Conservation (phyloP, 129 eudicot species). For the sunflower (Helianthus annuus) region DNA sequence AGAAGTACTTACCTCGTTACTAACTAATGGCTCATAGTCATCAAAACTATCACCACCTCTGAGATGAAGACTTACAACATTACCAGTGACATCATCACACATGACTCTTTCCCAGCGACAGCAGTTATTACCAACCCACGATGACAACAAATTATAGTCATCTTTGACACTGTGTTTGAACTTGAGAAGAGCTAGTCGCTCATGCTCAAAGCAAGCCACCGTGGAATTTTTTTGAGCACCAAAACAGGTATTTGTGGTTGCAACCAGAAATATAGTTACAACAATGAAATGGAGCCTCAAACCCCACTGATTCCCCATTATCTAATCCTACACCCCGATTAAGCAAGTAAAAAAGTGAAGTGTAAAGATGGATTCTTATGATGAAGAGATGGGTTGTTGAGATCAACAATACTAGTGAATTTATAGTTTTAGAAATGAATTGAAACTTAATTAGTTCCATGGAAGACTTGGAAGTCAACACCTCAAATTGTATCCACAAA, state of each 20-base stretch:
- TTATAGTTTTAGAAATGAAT: no score
- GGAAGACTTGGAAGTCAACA: no score
- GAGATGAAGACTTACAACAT: background rate
- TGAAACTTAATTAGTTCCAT: no score
- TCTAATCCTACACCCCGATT: background rate
- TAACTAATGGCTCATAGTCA: no score
- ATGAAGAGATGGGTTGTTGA: no score
- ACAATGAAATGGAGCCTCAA: background rate
- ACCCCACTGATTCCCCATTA: background rate
- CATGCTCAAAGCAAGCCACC: background rate
- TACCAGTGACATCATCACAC: background rate
- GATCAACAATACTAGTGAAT: no score
- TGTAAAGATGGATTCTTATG: no score
- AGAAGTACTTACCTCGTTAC: background rate
- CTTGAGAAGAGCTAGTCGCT: background rate
- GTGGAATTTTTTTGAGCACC: background rate
- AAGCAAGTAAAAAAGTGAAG: no score
- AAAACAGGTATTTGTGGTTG: background rate
- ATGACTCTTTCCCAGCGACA: background rate
- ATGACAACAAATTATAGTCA: background rate
- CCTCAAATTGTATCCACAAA: no score
- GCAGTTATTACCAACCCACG: background rate
- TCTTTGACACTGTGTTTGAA: background rate
- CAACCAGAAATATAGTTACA: background rate
- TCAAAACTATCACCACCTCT: background rate